Percentiles rank a stretch among this genome's conserved stretches.
These are phyloP conservation scores for Thamnidium elegans DNA, from an alignment of 192 early-diverging fungal genomes.

Conservation along the genomic window DNA sequence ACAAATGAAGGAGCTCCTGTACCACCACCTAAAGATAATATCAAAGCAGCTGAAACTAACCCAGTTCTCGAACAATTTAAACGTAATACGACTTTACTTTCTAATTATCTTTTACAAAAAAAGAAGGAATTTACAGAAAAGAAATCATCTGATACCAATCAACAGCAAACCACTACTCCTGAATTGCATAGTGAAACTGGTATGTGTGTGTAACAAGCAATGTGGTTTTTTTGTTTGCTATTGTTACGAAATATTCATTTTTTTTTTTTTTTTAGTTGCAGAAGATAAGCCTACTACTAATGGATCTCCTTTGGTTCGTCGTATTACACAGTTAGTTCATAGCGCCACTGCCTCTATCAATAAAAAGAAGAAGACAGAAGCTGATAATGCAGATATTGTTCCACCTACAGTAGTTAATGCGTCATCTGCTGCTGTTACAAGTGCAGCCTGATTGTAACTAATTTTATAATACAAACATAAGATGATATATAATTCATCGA, in stretches of 20 bases:
- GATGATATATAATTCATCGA: no score
- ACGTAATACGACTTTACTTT: background rate
- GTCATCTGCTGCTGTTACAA: no score
- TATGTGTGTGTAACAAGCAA: no score
- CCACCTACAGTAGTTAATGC: no score
- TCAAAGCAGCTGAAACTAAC: background rate
- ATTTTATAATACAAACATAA: no score
- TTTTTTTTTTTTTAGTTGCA: background rate
- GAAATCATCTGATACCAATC: background rate
- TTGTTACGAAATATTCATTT: background rate
- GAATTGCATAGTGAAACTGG: no score
- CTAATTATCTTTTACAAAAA: background rate
- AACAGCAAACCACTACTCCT: no score
- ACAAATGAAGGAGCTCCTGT: no score
- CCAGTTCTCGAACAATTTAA: background rate
- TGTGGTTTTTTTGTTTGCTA: no score
- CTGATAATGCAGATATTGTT: background rate
- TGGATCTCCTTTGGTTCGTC: conserved; percentile 5
- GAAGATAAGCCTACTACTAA: background rate
- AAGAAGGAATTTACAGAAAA: background rate
- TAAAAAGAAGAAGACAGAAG: background rate
- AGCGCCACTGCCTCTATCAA: conserved; percentile 6
- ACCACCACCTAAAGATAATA: background rate
- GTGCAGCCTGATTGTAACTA: no score
- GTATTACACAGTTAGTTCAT: conserved; percentile 9